phyloP scores from a whole-genome alignment of 192 early-diverging fungal species.

The Umbelopsis vinacea region DNA sequence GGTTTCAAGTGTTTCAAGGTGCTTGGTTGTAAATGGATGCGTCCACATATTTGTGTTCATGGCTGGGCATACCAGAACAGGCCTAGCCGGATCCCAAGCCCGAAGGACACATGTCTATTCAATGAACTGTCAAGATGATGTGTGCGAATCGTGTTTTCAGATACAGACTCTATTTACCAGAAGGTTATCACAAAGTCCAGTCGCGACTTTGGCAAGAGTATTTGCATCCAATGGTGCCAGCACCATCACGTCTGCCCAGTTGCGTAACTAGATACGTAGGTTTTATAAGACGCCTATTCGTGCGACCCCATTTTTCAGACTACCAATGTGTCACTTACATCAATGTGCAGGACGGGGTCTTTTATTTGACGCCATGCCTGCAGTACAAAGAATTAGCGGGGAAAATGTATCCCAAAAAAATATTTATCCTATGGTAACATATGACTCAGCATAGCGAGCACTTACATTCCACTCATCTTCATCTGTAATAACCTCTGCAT shows the following conservation, averaged over 20 bases:
- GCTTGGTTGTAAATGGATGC: conserved; percentile 83
- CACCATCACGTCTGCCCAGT: conserved; percentile 92
- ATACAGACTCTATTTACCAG: conserved; percentile 51
- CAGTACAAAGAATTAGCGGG: too few relatives aligned
- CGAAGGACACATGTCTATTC: conserved; percentile 79
- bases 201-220: conserved; percentile 88
- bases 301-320: neutral
- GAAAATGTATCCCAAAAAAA: neutral
- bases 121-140: conserved; percentile 27
- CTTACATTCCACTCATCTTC: conserved; percentile 86
- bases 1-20: conserved; percentile 60
- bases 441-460: neutral
- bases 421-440: neutral
- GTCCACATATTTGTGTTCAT: conserved; percentile 99
- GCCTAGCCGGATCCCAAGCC: conserved; percentile 79
- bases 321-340: conserved; percentile 47
- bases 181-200: conserved; percentile 93
- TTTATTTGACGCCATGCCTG: conserved; percentile 78
- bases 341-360: conserved; percentile 95
- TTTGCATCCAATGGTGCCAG: conserved; percentile 94
- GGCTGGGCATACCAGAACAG: conserved; percentile 86
- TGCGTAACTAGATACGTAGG: conserved; percentile 70
- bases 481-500: conserved; percentile 72
- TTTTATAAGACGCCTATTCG: neutral
- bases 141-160: neutral